Base-by-base conservation (phyloP, 306 rosid species). In the Prunus dulcis region DNA sequence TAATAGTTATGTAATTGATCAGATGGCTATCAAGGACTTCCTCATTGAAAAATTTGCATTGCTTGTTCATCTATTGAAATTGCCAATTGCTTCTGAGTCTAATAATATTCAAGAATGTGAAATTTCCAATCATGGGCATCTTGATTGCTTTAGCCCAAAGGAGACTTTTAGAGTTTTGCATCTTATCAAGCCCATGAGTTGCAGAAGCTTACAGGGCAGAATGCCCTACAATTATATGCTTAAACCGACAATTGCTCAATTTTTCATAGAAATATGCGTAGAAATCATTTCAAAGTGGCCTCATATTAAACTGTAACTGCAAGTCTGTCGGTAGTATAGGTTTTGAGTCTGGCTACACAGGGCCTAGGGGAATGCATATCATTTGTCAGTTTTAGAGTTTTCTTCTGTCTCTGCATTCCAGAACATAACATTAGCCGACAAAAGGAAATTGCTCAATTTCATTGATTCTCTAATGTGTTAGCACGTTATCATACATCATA, bases 401-500 rank as follows among this genome's bases (percentile, higher is more conserved):
- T n/a, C 30, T 5, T 50, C 12, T 49, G 3, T 45, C n/a, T 53
- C 52, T 57, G 45, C 30, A 38, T 45, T 43, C 43, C 45, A 43
- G 25, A 50, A 46, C 6, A 64, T 9, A 3, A 11, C 41, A 72
- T 53, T 62, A 23, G 67, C 47, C 76, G 64, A 81, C 78, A 71
- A 67, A 66, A 66, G 43, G 57, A 77, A 72, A 78, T 72, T 53
- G 22, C 47, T 34, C 65, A 60, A 67, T 41, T 80, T 76, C 73
- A 84, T 79, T 78, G 60, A 78, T 45, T 72, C 72, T 73, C 82
- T 82, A 80, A 68, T 46, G 69, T 78, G 88, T 84, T 88, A 87
- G 87, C 73, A 82, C 56, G 81, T 78, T 83, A 84, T 83, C 66
- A 53, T 83, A 81, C 90, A 83, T 34, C 77, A 68, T 73, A 64